Evolutionary conservation across 441 rosid genomes (phyloP).

Genomic region (Eutrema salsugineum): DNA sequence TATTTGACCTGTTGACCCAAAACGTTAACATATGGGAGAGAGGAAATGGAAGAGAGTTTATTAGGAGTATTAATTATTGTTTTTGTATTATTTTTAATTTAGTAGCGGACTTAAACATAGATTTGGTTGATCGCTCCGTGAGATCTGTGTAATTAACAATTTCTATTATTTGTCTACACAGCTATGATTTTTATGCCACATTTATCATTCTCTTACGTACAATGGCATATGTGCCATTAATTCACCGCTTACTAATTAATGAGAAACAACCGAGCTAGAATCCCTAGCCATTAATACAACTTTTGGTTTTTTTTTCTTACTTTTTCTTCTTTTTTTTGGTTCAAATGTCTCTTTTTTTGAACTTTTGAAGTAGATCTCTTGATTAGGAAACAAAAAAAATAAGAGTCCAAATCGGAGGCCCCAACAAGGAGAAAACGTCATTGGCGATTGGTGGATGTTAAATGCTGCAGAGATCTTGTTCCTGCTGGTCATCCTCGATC

Average conservation of each 20-base stretch:
- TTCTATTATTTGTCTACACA: neutral
- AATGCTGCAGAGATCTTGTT: conserved; percentile 29
- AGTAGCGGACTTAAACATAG: conserved; percentile 11
- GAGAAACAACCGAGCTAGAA: conserved; percentile 14
- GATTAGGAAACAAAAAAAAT: neutral
- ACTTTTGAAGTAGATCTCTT: neutral
- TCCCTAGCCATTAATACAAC: conserved; percentile 17
- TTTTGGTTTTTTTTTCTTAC: neutral
- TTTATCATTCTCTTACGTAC: conserved; percentile 10
- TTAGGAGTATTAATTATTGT: neutral
- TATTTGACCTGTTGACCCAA: conserved; percentile 14
- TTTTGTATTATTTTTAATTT: neutral
- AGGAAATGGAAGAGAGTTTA: neutral
- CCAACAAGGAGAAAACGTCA: conserved; percentile 18
- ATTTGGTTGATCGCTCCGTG: conserved; percentile 19
- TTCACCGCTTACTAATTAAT: conserved; percentile 24
- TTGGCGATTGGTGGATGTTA: conserved; percentile 14
- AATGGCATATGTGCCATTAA: neutral
- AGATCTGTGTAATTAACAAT: conserved; percentile 20
- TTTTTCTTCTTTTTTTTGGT: neutral
- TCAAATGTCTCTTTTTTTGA: neutral
- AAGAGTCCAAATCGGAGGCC: conserved; percentile 12
- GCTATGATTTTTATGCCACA: neutral
- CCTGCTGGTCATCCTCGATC: conserved; percentile 4
- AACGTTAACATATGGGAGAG: neutral